phyloP scores from a whole-genome alignment of 2,329 filamentous ascomycete genomes.

The Ambrosiella xylebori region DNA sequence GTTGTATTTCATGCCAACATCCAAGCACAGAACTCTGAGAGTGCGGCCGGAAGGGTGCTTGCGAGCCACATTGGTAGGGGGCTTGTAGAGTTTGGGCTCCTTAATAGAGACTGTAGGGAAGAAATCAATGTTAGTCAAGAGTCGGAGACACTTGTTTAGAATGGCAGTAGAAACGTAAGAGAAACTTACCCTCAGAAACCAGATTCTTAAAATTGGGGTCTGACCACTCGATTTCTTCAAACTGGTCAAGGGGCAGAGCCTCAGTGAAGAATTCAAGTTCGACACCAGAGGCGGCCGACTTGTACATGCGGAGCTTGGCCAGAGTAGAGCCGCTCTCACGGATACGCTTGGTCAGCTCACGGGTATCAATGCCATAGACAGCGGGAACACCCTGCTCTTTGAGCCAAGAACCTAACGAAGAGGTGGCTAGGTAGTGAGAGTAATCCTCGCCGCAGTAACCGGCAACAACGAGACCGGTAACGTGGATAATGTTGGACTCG shows the following conservation, averaged over 20 bases:
- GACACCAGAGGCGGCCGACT: conserved; percentile 23
- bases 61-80: conserved; percentile 51
- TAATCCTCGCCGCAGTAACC: conserved; percentile 90
- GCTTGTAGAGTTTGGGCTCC: conserved; percentile 70
- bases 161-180: neutral
- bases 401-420: conserved; percentile 84
- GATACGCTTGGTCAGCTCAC: conserved; percentile 85
- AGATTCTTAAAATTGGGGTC: conserved; percentile 89
- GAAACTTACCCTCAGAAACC: conserved; percentile 71
- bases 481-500: conserved; percentile 82
- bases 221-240: conserved; percentile 71
- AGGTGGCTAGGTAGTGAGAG: conserved; percentile 82
- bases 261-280: conserved; percentile 11
- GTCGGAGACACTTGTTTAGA: neutral
- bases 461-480: conserved; percentile 77
- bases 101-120: conserved; percentile 65
- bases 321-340: conserved; percentile 92
- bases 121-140: conserved; percentile 15
- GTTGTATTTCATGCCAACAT: conserved; percentile 97
- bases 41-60: conserved; percentile 78
- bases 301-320: conserved; percentile 65
- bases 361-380: conserved; percentile 88
- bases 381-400: conserved; percentile 91
- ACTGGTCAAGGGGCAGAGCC: conserved; percentile 29
- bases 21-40: conserved; percentile 77